A percentile compares a stretch with the other conserved stretches of the same genome.
Evolutionary conservation across 305 asterid genomes (phyloP).

Genomic region (Fraxinus angustifolia): DNA sequence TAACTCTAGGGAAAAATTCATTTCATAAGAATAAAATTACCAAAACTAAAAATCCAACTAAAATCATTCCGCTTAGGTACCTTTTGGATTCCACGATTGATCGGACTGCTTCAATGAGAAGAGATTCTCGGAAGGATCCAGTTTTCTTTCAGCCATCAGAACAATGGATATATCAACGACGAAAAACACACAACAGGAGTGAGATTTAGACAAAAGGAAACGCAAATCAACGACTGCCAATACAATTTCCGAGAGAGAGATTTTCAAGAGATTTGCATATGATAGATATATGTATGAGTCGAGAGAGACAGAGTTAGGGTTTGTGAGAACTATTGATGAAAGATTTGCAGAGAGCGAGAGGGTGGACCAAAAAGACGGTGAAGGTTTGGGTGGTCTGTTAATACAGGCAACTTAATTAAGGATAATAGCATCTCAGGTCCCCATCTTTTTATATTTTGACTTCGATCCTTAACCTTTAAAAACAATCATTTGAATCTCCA

Average conservation of each 20-base stretch:
- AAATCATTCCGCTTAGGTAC: conserved; percentile 27
- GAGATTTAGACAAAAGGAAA: conserved; percentile 18
- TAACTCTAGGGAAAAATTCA: conserved; percentile 27
- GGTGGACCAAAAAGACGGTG: conserved; percentile 32
- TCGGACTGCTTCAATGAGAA: conserved; percentile 51
- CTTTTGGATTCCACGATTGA: conserved; percentile 73
- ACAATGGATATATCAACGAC: conserved; percentile 27
- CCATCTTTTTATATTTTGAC: not conserved
- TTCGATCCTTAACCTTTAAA: not conserved
- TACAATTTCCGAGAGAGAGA: conserved; percentile 28
- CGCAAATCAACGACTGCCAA: conserved; percentile 28
- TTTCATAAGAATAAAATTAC: conserved; percentile 27
- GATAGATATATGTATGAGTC: not conserved
- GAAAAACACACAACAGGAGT: conserved; percentile 23
- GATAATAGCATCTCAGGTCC: not conserved
- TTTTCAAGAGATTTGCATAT: conserved; percentile 22
- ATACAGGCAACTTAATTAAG: not conserved
- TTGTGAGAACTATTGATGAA: conserved; percentile 39
- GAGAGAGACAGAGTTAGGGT: conserved; percentile 40
- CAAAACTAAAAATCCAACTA: conserved; percentile 18
- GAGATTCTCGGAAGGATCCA: conserved; percentile 63
- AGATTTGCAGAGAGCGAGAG: conserved; percentile 35
- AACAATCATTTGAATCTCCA: not conserved
- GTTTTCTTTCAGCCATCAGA: conserved; percentile 59
- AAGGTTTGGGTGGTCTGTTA: conserved; percentile 74